These are phyloP conservation scores for Hyparrhenia diplandra DNA, from an alignment of 176 grass and related monocot genomes.

Conservation along the genomic window DNA sequence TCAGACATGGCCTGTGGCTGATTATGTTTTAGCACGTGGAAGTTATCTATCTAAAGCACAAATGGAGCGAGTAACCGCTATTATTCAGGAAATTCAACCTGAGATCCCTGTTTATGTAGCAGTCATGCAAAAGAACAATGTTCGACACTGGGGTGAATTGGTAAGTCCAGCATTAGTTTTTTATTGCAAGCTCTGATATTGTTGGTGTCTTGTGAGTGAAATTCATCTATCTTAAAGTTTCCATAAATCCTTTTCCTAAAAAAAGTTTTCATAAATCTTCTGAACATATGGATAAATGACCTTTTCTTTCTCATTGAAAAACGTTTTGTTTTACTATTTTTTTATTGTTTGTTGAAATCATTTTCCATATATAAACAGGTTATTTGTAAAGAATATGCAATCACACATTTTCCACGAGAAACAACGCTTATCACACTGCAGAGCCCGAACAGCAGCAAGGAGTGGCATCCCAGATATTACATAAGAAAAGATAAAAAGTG, in stretches of 20 bases:
- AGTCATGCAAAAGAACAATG: slow-evolving; percentile 21
- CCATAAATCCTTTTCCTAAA: too few species aligned
- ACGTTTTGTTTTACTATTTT: background rate
- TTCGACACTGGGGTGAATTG: background rate
- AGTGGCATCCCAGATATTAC: slow-evolving; percentile 39
- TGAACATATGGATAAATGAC: background rate
- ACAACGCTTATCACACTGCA: slow-evolving; percentile 18
- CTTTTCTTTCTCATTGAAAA: background rate
- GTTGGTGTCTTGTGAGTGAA: background rate
- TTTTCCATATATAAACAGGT: slow-evolving; percentile 15
- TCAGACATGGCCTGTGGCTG: background rate
- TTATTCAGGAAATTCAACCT: slow-evolving; percentile 12
- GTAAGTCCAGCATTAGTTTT: background rate
- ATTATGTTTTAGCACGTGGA: background rate
- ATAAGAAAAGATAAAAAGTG: background rate
- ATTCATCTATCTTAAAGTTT: background rate
- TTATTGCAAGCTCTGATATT: background rate
- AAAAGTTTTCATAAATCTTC: background rate
- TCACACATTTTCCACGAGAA: slow-evolving; percentile 15
- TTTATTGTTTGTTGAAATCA: background rate
- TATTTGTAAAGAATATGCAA: slow-evolving; percentile 32
- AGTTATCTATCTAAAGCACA: background rate
- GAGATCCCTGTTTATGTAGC: slow-evolving; percentile 14
- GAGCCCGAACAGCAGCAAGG: background rate
- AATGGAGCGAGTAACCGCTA: background rate